Conservation (phyloP, 2,329 filamentous ascomycete species). For the Ustulina deusta region DNA sequence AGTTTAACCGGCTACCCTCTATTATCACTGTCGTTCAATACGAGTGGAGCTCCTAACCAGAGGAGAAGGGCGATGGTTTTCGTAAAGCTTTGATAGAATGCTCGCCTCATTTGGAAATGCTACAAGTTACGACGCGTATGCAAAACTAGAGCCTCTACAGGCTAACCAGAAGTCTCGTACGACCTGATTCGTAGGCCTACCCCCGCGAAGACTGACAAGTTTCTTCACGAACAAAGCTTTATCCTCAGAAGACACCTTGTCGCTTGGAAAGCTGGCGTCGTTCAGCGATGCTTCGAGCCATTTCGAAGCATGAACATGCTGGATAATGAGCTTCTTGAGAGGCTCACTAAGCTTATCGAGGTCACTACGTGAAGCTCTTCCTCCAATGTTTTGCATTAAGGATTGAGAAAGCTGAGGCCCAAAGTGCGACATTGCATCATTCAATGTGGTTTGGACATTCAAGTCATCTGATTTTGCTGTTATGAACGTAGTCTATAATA, state of each 20-base stretch:
- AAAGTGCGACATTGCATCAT: slow-evolving; percentile 67
- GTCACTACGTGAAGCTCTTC: slow-evolving; percentile 76
- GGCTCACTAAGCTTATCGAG: slow-evolving; percentile 78
- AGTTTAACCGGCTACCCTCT: slow-evolving; percentile 4
- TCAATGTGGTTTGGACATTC: slow-evolving; percentile 58
- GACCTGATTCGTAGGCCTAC: slow-evolving; percentile 72
- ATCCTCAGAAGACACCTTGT: slow-evolving; percentile 69
- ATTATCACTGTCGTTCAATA: not conserved
- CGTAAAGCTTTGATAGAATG: not conserved
- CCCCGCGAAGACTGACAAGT: slow-evolving; percentile 73
- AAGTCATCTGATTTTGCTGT: slow-evolving; percentile 58
- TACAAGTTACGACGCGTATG: slow-evolving; percentile 65
- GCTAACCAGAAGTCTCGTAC: slow-evolving; percentile 80
- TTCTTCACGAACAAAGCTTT: slow-evolving; percentile 75
- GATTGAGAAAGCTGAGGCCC: slow-evolving; percentile 71
- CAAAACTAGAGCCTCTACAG: slow-evolving; percentile 71
- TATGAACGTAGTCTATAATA: slow-evolving; percentile 64
- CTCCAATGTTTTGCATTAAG: slow-evolving; percentile 74
- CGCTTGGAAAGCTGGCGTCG: slow-evolving; percentile 67
- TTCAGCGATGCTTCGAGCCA: slow-evolving; percentile 74
- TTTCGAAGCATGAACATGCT: slow-evolving; percentile 65
- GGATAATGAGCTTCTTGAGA: slow-evolving; percentile 73
- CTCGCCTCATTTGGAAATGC: not conserved
- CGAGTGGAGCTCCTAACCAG: not conserved
- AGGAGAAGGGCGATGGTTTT: not conserved